Evolutionary conservation across 805 yeast genomes (phyloP).

Genomic region (Metschnikowia shivogae): DNA sequence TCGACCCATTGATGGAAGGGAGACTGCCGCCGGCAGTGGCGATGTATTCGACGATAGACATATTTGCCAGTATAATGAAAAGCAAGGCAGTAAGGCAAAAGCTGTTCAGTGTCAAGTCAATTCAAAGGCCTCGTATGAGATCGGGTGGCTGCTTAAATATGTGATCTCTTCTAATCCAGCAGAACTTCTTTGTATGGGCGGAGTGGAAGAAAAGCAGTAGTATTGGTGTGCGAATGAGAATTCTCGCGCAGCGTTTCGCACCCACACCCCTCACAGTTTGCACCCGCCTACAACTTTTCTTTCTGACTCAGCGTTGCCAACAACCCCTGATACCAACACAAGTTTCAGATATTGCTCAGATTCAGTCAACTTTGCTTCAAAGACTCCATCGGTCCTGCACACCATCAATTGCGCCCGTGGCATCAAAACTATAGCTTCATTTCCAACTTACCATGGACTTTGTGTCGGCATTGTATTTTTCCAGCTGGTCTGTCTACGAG

Average conservation of each 20-base stretch:
- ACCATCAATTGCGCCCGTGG: too few species aligned
- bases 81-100: too few species aligned
- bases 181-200: too few species aligned
- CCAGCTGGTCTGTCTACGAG: constrained; percentile 44
- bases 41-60: constrained; percentile 9
- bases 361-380: background rate
- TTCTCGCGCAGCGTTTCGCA: constrained; percentile 1
- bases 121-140: too few species aligned
- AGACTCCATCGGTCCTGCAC: background rate
- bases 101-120: too few species aligned
- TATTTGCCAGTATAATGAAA: background rate
- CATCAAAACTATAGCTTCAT: background rate
- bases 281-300: background rate
- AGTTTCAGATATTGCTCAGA: background rate
- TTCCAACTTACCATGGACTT: background rate
- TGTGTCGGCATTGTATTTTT: constrained; percentile 38
- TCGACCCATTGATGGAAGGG: constrained; percentile 20
- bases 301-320: background rate
- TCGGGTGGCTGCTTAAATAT: too few species aligned
- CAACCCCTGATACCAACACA: too few species aligned
- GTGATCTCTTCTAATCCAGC: too few species aligned
- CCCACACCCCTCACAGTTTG: constrained; percentile 1
- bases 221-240: background rate
- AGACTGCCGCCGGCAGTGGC: constrained; percentile 13
- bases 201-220: background rate